Conservation (phyloP, 2,329 filamentous ascomycete species). For the Hysterium pulicare region DNA sequence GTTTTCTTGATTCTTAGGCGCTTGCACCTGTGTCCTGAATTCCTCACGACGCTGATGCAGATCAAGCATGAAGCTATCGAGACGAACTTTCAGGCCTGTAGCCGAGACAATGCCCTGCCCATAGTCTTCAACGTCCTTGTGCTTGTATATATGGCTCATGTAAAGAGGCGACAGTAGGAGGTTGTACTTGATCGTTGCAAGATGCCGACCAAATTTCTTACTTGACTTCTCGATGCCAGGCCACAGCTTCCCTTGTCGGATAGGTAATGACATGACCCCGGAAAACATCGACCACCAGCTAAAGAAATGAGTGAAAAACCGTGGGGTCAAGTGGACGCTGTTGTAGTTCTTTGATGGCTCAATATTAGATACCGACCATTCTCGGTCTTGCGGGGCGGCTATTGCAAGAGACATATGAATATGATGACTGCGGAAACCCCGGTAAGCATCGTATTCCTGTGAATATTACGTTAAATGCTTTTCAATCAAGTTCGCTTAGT, state of each 20-base stretch:
- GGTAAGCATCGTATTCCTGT: slow-evolving; percentile 80
- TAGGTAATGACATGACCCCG: slow-evolving; percentile 87
- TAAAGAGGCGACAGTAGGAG: slow-evolving; percentile 88
- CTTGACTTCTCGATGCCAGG: slow-evolving; percentile 92
- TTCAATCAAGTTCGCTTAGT: not conserved
- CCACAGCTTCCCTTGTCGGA: slow-evolving; percentile 88
- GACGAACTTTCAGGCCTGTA: slow-evolving; percentile 91
- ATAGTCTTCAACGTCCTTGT: slow-evolving; percentile 90
- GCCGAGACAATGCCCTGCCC: slow-evolving; percentile 76
- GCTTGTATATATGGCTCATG: slow-evolving; percentile 96
- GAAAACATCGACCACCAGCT: slow-evolving; percentile 97
- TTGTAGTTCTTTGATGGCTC: slow-evolving; percentile 90
- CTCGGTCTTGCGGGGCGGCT: slow-evolving; percentile 77
- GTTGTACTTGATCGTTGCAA: slow-evolving; percentile 99
- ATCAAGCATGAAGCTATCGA: slow-evolving; percentile 97
- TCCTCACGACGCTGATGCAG: slow-evolving; percentile 91
- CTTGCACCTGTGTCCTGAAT: slow-evolving; percentile 77
- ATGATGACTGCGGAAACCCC: slow-evolving; percentile 92
- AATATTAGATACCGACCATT: slow-evolving; percentile 75
- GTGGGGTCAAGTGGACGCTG: slow-evolving; percentile 86
- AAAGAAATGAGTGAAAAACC: slow-evolving; percentile 98
- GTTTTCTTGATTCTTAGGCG: slow-evolving; percentile 50
- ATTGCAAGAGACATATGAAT: slow-evolving; percentile 95
- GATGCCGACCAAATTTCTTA: slow-evolving; percentile 95
- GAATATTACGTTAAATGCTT: slow-evolving; percentile 20